Percentiles rank a stretch among this genome's conserved stretches.
These are phyloP conservation scores for Yamadazyma atmosphaerica DNA, from an alignment of 1,139 yeast species.

Conservation along the genomic window DNA sequence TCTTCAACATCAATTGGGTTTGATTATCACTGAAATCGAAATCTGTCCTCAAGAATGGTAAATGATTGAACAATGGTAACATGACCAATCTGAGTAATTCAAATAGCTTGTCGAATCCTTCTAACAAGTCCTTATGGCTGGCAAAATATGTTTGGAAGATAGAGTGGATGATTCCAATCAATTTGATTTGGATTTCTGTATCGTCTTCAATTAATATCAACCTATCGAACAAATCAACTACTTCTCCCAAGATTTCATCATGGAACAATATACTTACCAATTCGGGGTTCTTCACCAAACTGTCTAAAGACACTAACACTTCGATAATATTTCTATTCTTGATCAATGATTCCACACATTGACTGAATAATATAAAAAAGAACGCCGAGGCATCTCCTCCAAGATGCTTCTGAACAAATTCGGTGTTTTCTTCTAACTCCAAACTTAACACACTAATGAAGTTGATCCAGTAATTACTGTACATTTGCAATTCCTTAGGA, in stretches of 20 bases:
- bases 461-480: slow-evolving; percentile 74
- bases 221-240: slow-evolving; percentile 74
- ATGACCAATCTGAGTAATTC: slow-evolving; percentile 76
- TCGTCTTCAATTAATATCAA: slow-evolving; percentile 61
- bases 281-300: slow-evolving; percentile 57
- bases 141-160: slow-evolving; percentile 37
- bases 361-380: slow-evolving; percentile 79
- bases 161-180: slow-evolving; percentile 58
- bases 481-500: slow-evolving; percentile 54
- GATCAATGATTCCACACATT: slow-evolving; percentile 75
- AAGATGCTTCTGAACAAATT: slow-evolving; percentile 43
- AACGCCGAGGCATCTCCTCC: slow-evolving; percentile 71
- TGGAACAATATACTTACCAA: slow-evolving; percentile 63
- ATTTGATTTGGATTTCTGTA: slow-evolving; percentile 48
- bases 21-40: slow-evolving; percentile 36
- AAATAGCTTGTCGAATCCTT: slow-evolving; percentile 74
- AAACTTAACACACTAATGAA: slow-evolving; percentile 76
- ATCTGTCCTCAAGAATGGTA: slow-evolving; percentile 61
- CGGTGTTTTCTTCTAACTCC: slow-evolving; percentile 53
- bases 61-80: slow-evolving; percentile 57
- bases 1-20: slow-evolving; percentile 26
- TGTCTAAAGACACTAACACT: slow-evolving; percentile 54
- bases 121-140: slow-evolving; percentile 37
- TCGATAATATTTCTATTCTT: slow-evolving; percentile 42
- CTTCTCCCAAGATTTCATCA: slow-evolving; percentile 72